Evolutionary conservation across 1,284 basidiomycete genomes (phyloP), one percentile per base, ranked within the genome.

Genomic region (Cryptococcus wingfieldii): DNA sequence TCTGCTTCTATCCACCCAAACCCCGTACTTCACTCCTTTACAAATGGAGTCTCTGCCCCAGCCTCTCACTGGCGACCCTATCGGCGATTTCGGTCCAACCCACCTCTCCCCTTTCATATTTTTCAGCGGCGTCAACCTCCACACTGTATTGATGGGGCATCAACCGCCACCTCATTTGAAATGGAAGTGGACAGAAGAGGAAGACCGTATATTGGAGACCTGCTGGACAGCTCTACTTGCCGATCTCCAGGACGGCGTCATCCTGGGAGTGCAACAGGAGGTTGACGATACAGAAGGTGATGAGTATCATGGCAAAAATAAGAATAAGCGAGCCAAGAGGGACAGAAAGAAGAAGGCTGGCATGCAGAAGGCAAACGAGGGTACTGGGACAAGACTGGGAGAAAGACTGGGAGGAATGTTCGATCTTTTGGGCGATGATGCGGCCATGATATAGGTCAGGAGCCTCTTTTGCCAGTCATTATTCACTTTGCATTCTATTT

Each of bases 81-180:
- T 19, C 14, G 27, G 39, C 12, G 45, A 53, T 25, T 38, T 50
- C 12, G 55, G 43, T 25, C 52, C 59, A 10, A 70, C 69, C 0
- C 72, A 75, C 50, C 46, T 66, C 2, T 63, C 56, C 8, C 70
- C 72, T 8, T 72, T 61, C 52, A 51, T 69, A 3, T 74, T 71
- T 56, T 56, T 72, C 56, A 65, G 61, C 5, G 73, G 73, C 16
- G 43, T 62, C 4, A 64, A 60, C 7, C 47, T 73, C 0, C 73
- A 75, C 57, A 57, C 49, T 0, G 41, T 69, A 0, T 54, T 75
- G 4, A 27, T 31, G 4, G 39, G 51, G 18, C 76, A 86, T 38
- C 81, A 83, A 28, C 79, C 84, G 19, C 74, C 89, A 19, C 76
- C 82, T 0, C 83, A 88, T 62, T 79, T 82, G 6, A 75, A 89